phyloP scores from a whole-genome alignment of 169 alveolate species.

The Cryptosporidium ubiquitum region DNA sequence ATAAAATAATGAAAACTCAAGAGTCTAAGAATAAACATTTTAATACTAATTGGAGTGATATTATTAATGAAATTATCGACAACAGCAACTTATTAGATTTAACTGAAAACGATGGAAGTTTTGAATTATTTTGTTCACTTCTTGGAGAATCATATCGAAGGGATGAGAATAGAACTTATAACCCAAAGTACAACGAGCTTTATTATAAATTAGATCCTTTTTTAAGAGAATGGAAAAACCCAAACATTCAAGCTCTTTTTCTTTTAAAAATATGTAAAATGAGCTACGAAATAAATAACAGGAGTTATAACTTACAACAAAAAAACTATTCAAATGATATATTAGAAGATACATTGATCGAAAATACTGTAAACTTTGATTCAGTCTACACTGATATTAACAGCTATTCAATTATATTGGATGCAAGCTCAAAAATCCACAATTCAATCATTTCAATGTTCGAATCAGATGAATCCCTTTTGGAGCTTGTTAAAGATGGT shows the following conservation, averaged over 20 bases:
- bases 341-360: conserved; percentile 20
- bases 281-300: conserved; percentile 27
- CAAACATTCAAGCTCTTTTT: conserved; percentile 25
- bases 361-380: conserved; percentile 16
- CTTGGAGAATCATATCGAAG: conserved; percentile 41
- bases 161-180: conserved; percentile 10
- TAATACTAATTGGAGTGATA: conserved; percentile 9
- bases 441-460: conserved; percentile 3
- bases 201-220: conserved; percentile 50
- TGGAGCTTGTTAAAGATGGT: conserved; percentile 38
- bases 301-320: conserved; percentile 30
- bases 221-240: conserved; percentile 44
- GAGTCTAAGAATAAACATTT: neutral
- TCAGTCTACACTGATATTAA: neutral
- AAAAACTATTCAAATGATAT: neutral
- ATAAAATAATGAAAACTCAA: neutral
- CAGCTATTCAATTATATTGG: conserved; percentile 28
- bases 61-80: conserved; percentile 8
- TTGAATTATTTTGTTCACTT: conserved; percentile 52
- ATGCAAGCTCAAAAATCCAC: conserved; percentile 30
- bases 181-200: conserved; percentile 17
- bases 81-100: conserved; percentile 6
- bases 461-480: neutral
- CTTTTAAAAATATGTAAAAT: conserved; percentile 33
- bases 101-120: conserved; percentile 56